Conservation (phyloP, 75 land plant species). For the Ceratopteris richardii region DNA sequence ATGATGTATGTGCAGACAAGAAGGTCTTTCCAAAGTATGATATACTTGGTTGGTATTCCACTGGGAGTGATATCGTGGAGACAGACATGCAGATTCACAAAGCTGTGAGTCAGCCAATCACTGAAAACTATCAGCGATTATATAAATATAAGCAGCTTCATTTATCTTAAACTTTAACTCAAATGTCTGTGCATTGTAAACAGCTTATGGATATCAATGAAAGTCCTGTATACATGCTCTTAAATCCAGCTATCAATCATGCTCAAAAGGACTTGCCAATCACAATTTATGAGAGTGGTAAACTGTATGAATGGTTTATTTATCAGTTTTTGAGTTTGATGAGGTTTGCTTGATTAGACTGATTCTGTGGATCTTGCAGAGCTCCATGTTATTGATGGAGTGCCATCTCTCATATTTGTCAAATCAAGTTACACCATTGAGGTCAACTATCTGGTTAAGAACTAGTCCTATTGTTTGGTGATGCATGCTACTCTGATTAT, state of each 20-base stretch:
- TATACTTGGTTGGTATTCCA: constrained; percentile 95
- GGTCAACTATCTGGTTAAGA: constrained; percentile 28
- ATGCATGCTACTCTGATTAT: too few species aligned
- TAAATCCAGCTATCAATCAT: constrained; percentile 88
- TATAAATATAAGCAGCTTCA: too few species aligned
- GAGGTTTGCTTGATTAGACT: neutral
- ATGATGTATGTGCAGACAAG: constrained; percentile 50
- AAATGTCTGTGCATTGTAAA: too few species aligned
- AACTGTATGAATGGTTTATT: neutral
- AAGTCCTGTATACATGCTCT: constrained; percentile 85
- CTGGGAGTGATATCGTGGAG: constrained; percentile 79
- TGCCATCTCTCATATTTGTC: constrained; percentile 96
- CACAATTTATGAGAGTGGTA: constrained; percentile 90
- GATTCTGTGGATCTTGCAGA: constrained; percentile 26
- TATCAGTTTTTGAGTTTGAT: too few species aligned
- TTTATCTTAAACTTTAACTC: too few species aligned
- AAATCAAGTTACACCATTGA: constrained; percentile 90
- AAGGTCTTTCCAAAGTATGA: constrained; percentile 96
- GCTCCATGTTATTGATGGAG: constrained; percentile 95
- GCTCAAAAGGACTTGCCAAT: constrained; percentile 94
- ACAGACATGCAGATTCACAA: constrained; percentile 92
- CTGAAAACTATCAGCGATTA: neutral
- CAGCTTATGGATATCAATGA: constrained; percentile 96
- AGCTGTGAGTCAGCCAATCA: constrained; percentile 84
- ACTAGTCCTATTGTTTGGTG: neutral